Base-by-base conservation (phyloP, 2,329 filamentous ascomycete species). In the Echinosphaeria canescens region DNA sequence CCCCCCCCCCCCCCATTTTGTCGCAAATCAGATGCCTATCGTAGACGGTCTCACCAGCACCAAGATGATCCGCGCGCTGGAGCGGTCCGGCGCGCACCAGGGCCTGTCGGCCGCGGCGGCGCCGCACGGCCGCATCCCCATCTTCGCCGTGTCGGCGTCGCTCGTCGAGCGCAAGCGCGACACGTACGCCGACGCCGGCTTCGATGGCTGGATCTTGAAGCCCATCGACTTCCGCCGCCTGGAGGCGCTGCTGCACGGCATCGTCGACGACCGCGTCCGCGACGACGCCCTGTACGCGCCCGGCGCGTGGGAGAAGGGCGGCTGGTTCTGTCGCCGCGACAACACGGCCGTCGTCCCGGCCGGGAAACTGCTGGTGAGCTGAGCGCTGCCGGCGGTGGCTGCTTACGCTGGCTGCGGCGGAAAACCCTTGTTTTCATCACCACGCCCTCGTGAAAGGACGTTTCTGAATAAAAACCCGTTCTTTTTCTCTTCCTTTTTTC, bases 141-240 rank as follows among this genome's bases (percentile, higher is more conserved):
- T 91, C 27, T 80, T 92, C 37, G 82, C 80, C 1, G 80, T 91
- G 1, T 91, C 81, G 1, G 81, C 82, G 6, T 85, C 79, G 1
- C 52, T 91, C 2, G 41, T 76, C 2, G 82, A 91, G 42, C 61
- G 56, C 12, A 63, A 82, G 24, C 62, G 54, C 27, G 54, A 72
- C 22, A 62, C 49, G 0, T 92, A 91, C 36, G 62, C 81, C 23
- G 59, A 75, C 24, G 69, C 70, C 5, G 82, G 82, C 0, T 91
- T 91, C 36, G 81, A 91, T 36, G 82, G 75, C 14, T 91, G 81
- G 81, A 82, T 92, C 15, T 52, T 90, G 30, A 91, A 91, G 40
- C 81, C 81, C 0, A 76, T 91, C 24, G 71, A 85, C 32, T 90
- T 91, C 42, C 66, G 69, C 36, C 62, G 80, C 7, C 54, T 91